Evolutionary conservation across 2,329 filamentous ascomycete species (phyloP).

Genomic region (Diplodia sapinea): DNA sequence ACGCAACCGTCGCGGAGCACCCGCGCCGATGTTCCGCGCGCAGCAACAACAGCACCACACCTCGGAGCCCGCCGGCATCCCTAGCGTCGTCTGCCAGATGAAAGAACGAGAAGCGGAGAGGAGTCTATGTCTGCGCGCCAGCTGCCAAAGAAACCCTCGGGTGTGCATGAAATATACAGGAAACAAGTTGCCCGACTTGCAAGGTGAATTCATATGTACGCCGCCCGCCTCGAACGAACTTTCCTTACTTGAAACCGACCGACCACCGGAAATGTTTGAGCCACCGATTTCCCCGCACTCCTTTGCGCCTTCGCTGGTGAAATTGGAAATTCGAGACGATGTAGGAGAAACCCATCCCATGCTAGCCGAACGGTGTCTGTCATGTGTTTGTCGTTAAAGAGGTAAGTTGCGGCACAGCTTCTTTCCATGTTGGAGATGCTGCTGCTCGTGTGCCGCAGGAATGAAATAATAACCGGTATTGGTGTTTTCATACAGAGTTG

Average conservation of each 20-base stretch:
- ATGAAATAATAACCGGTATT: slow-evolving; percentile 10
- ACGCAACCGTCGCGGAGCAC: background rate
- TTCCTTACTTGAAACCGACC: slow-evolving; percentile 25
- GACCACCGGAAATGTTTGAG: slow-evolving; percentile 4
- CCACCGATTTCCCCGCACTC: slow-evolving; percentile 25
- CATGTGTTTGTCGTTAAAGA: slow-evolving; percentile 20
- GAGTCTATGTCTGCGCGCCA: slow-evolving; percentile 12
- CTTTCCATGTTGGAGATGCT: background rate
- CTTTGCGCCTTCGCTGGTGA: slow-evolving; percentile 27
- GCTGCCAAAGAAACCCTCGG: slow-evolving; percentile 1
- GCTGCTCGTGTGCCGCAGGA: slow-evolving; percentile 7
- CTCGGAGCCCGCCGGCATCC: slow-evolving; percentile 14
- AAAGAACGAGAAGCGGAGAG: slow-evolving; percentile 13
- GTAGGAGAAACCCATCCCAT: slow-evolving; percentile 22
- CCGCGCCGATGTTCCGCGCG: slow-evolving; percentile 5
- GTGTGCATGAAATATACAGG: slow-evolving; percentile 12
- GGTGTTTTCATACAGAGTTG: slow-evolving; percentile 15
- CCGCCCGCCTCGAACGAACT: slow-evolving; percentile 3
- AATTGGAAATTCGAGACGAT: slow-evolving; percentile 27
- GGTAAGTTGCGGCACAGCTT: slow-evolving; percentile 9
- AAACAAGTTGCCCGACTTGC: slow-evolving; percentile 23
- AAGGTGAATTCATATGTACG: slow-evolving; percentile 28
- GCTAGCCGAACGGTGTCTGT: slow-evolving; percentile 21
- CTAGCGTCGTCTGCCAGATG: slow-evolving; percentile 14
- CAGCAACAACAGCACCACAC: slow-evolving; percentile 23